Conservation (phyloP, 2,329 filamentous ascomycete genomes). For the Alternaria ventricosa region DNA sequence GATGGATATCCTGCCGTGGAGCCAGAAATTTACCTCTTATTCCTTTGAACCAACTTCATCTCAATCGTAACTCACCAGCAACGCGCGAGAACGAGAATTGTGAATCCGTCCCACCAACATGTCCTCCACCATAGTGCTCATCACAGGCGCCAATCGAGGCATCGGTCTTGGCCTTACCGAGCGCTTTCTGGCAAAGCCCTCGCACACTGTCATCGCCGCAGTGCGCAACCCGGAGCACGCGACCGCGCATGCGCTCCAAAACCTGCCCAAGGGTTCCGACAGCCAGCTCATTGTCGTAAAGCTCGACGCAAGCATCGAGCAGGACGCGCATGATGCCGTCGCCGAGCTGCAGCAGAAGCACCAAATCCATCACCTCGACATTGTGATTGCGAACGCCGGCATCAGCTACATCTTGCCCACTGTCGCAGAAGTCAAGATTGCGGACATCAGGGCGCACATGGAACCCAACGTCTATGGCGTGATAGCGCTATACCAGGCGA, state of each 20-base stretch:
- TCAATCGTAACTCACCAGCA: background rate
- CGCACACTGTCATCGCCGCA: constrained; percentile 50
- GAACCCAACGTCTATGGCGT: constrained; percentile 18
- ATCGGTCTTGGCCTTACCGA: background rate
- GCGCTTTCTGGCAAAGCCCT: background rate
- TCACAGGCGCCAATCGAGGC: background rate
- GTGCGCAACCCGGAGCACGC: constrained; percentile 41
- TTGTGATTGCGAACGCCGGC: constrained; percentile 15
- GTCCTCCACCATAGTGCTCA: background rate
- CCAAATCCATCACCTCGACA: constrained; percentile 14
- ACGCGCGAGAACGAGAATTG: background rate
- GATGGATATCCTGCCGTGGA: background rate
- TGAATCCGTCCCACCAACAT: background rate
- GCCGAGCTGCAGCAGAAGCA: constrained; percentile 7
- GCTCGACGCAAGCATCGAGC: constrained; percentile 15
- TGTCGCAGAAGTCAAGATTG: background rate
- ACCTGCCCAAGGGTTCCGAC: constrained; percentile 18
- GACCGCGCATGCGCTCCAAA: constrained; percentile 31
- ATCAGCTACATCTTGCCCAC: constrained; percentile 2
- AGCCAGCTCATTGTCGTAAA: constrained; percentile 14
- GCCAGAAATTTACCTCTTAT: background rate
- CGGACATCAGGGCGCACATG: constrained; percentile 1
- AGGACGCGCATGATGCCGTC: constrained; percentile 6
- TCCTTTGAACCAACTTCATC: background rate
- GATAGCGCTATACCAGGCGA: constrained; percentile 19